Evolutionary conservation across 2,329 filamentous ascomycete species (phyloP).

Genomic region (Colletotrichum horii): DNA sequence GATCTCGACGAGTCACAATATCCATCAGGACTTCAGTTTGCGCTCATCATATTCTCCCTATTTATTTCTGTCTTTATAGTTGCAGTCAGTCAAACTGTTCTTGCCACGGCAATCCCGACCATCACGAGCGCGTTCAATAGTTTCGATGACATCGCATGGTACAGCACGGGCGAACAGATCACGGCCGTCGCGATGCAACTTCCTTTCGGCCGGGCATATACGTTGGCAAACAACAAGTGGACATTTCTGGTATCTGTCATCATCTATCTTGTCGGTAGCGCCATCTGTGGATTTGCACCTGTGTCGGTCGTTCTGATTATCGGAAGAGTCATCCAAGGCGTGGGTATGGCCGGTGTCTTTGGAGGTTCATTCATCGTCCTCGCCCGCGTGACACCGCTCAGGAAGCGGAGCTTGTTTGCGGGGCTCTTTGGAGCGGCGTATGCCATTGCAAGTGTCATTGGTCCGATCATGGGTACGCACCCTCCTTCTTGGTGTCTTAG

Average conservation of each 20-base stretch:
- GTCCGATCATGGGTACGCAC: constrained; percentile 31
- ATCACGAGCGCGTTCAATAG: constrained; percentile 39
- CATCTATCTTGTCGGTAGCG: constrained; percentile 28
- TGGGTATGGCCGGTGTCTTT: constrained; percentile 39
- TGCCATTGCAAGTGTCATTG: constrained; percentile 34
- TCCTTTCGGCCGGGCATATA: constrained; percentile 31
- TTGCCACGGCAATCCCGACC: constrained; percentile 31
- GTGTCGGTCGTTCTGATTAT: constrained; percentile 38
- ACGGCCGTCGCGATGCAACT: constrained; percentile 28
- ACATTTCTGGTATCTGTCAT: constrained; percentile 27
- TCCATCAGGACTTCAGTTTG: neutral
- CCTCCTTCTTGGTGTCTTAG: neutral
- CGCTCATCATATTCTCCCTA: neutral
- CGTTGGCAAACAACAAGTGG: constrained; percentile 31
- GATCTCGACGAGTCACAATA: neutral
- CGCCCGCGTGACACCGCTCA: constrained; percentile 36
- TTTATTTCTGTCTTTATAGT: neutral
- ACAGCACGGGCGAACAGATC: constrained; percentile 30
- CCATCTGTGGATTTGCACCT: constrained; percentile 28
- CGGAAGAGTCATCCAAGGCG: constrained; percentile 39
- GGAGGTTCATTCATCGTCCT: constrained; percentile 42
- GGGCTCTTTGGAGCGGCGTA: constrained; percentile 43
- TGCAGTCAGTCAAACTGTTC: neutral
- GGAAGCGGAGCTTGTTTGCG: constrained; percentile 35
- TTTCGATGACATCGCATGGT: constrained; percentile 45